Percentiles rank a stretch among this genome's conserved stretches.
These are phyloP conservation scores for Ichthyophonus hoferi DNA, from an alignment of 208 protist genomes.

Conservation along the genomic window DNA sequence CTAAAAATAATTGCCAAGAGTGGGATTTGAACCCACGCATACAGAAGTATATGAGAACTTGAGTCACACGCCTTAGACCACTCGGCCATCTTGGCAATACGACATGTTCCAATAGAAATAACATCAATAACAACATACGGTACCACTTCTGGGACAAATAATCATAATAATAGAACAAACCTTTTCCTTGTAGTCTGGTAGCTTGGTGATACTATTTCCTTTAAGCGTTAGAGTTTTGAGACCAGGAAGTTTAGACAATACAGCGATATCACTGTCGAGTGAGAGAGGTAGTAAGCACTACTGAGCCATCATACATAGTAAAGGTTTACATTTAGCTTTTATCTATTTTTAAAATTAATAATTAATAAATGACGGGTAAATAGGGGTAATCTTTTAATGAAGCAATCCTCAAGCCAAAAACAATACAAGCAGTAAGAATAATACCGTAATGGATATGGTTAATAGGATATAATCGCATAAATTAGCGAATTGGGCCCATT, in stretches of 20 bases:
- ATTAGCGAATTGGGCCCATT: too few species aligned
- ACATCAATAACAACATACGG: neutral
- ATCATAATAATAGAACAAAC: neutral
- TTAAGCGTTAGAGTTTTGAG: slow-evolving; percentile 41
- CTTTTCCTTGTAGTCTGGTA: slow-evolving; percentile 25
- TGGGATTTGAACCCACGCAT: neutral
- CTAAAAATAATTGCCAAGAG: neutral
- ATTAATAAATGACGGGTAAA: too few species aligned
- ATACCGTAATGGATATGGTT: too few species aligned
- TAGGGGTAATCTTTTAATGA: too few species aligned
- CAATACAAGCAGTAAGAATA: too few species aligned
- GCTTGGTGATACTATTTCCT: slow-evolving; percentile 36
- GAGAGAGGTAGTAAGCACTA: too few species aligned
- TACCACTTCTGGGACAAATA: neutral
- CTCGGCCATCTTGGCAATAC: neutral
- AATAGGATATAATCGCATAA: too few species aligned
- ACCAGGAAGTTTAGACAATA: slow-evolving; percentile 33
- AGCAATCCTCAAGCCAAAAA: too few species aligned
- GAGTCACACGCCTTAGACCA: neutral
- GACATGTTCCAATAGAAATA: neutral
- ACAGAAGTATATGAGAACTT: neutral
- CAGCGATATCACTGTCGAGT: slow-evolving; percentile 16
- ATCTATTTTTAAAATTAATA: too few species aligned
- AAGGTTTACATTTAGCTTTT: too few species aligned
- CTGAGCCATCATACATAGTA: too few species aligned